Evolutionary conservation across 192 early-diverging fungal genomes (phyloP), one percentile per base, ranked within the genome.

Genomic region (Entomortierella lignicola): DNA sequence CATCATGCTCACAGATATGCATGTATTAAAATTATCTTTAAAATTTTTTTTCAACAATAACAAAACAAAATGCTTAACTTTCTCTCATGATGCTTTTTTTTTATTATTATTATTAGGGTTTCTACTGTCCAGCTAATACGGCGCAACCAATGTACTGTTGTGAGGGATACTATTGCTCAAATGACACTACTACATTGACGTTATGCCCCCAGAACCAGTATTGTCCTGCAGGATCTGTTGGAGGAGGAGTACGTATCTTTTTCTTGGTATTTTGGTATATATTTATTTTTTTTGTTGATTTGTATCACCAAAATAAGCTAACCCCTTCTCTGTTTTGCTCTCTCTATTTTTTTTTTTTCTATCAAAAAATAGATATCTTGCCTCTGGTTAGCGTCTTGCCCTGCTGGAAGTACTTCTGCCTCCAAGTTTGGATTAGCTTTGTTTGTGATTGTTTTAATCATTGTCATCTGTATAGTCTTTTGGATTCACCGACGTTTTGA

Each of bases 71-170:
- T n/a, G n/a, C n/a, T n/a, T n/a, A n/a, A n/a, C n/a, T n/a, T n/a
- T n/a, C n/a, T n/a, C n/a, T n/a, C n/a, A n/a, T n/a, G n/a, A n/a
- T n/a, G n/a, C n/a, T n/a, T n/a, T n/a, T n/a, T n/a, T n/a, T n/a
- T n/a, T n/a, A n/a, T n/a, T n/a, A n/a, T n/a, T n/a, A n/a, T n/a
- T n/a, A n/a, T n/a, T 63, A 73, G 72, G 85, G 88, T 2, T 89
- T 88, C 72, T 82, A 73, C 44, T 87, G 87, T 80, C 85, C 87
- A 12, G 37, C 64, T 1, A 83, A 87, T 44, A 81, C 87, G 15
- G 81, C 82, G 26, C 82, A 91, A 60, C 90, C 91, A 10, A 60
- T 84, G 55, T 89, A 89, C 63, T 92, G 91, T 67, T 88, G 85
- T 48, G 48, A 71, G 0, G 88, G 89, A 12, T 89, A 84, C 60